These are phyloP conservation scores for Leccinum rimulosum DNA, from an alignment of 768 basidiomycete genomes.

Conservation along the genomic window DNA sequence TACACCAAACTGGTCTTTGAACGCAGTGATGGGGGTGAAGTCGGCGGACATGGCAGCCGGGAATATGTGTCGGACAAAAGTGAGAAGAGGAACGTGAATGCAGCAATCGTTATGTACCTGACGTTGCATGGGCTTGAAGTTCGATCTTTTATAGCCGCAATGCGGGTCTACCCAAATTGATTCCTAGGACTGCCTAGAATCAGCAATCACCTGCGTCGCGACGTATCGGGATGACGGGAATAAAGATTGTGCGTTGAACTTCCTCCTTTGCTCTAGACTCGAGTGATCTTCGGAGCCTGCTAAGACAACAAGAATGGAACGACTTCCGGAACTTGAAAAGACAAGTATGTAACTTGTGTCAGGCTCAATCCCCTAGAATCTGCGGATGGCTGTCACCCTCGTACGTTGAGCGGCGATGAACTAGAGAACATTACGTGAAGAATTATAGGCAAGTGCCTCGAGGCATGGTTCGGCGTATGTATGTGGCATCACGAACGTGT, in stretches of 20 bases:
- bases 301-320: background rate
- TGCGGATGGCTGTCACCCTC: background rate
- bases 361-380: background rate
- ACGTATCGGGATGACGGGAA: background rate
- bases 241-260: background rate
- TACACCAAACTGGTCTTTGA: background rate
- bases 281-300: background rate
- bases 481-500: no score
- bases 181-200: background rate
- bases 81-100: background rate
- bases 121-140: background rate
- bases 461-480: no score
- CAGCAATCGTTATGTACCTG: background rate
- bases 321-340: background rate
- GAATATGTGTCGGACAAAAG: background rate
- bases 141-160: background rate
- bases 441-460: no score
- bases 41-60: background rate
- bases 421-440: background rate
- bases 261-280: background rate
- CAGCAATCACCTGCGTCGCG: background rate
- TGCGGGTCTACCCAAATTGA: background rate
- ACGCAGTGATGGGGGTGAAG: background rate
- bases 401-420: background rate
- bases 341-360: background rate